Base-by-base conservation (phyloP, 129 eudicot species). In the Solidago caesia region DNA sequence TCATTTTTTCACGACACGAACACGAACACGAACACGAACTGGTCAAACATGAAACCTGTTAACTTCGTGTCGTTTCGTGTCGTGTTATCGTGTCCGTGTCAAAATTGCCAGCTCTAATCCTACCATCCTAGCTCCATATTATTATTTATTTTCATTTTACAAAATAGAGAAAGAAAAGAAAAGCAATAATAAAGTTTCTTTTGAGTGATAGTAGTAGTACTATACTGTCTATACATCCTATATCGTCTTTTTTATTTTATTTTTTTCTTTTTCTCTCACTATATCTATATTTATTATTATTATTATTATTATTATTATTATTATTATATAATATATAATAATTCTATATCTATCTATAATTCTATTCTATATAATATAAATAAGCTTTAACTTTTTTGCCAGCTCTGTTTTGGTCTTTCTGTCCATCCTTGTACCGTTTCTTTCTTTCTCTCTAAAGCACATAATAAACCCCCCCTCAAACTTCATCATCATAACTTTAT, bases 161-260 rank as follows among this genome's bases (percentile, higher is more conserved):
- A n/a, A 58, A 21, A n/a, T 4, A 62, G 44, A 4, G 65, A 55
- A 78, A 73, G 44, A 77, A 43, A 53, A 72, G 26, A 68, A 74
- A 72, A 67, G 71, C 75, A 83, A 79, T 79, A 79, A 79, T 79
- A 79, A 64, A 64, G 61, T 72, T 83, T 71, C 70, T 73, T 84
- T 84, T 73, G 41, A 16, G 71, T 62, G 62, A 67, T 68, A 65
- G 45, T 64, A 33, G 25, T 68, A 33, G 39, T 3, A 33, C 39
- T 3, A 33, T n/a, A n/a, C n/a, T n/a, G n/a, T n/a, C n/a, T n/a
- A n/a, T 33, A 33, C 39, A 33, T 33, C 39, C 39, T 3, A 33
- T 33, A 33, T 3, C 39, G 3, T 33, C 70, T 64, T 78, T 68
- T 74, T 64, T 74, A n/a, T n/a, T n/a, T n/a, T n/a, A n/a, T 56